Conservation (phyloP, 495 filamentous ascomycete species). For the Penicillium atrosanguineum region DNA sequence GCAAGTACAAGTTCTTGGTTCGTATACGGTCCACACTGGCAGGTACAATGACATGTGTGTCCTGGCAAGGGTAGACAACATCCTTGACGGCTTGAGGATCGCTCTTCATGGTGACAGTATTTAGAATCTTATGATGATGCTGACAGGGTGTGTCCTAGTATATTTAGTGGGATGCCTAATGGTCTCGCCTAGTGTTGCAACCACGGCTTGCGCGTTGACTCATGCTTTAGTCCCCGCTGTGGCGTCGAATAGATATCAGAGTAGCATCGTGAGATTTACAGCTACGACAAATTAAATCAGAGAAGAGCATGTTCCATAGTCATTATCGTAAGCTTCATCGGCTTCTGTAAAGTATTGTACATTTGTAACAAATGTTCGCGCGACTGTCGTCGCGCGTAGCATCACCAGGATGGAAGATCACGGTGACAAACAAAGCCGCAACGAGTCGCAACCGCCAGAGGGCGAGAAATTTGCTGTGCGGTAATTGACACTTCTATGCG, state of each 20-base stretch:
- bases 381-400: not conserved
- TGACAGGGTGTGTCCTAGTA: no score
- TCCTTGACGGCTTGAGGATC: not conserved
- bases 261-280: not conserved
- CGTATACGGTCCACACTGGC: constrained; percentile 4
- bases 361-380: not conserved
- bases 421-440: not conserved
- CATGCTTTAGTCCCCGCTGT: constrained; percentile 3
- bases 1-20: constrained; percentile 22
- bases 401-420: not conserved
- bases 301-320: not conserved
- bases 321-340: not conserved
- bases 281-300: not conserved
- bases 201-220: not conserved
- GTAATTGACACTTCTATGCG: constrained; percentile 34
- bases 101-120: not conserved
- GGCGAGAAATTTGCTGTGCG: not conserved
- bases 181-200: not conserved
- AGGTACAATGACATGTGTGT: constrained; percentile 18
- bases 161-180: not conserved
- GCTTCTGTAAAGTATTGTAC: not conserved
- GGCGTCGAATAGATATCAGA: not conserved
- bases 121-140: no score
- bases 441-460: not conserved
- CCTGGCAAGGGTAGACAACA: constrained; percentile 16